Conservation (phyloP, 2,329 filamentous ascomycete species). For the Paraconiothyrium brasiliense region DNA sequence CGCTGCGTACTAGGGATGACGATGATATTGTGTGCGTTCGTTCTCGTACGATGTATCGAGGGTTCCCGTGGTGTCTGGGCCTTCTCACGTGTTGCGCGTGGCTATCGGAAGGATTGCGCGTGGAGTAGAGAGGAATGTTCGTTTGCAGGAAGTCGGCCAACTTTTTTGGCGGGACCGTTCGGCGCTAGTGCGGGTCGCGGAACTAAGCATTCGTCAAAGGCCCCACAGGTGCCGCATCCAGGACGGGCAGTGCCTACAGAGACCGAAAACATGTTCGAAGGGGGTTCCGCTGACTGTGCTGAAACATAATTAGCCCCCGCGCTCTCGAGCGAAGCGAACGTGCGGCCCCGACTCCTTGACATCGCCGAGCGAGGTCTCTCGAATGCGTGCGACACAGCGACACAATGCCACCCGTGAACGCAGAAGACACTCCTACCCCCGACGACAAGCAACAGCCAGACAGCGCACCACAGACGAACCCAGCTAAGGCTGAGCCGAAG, state of each 20-base stretch:
- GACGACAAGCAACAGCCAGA: slow-evolving; percentile 30
- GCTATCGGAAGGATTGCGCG: neutral
- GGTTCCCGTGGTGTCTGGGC: neutral
- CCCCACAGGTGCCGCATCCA: neutral
- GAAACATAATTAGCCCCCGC: slow-evolving; percentile 13
- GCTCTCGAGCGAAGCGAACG: neutral
- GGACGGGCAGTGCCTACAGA: neutral
- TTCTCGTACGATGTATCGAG: neutral
- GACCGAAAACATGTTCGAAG: slow-evolving; percentile 7
- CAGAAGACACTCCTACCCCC: slow-evolving; percentile 37
- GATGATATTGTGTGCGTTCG: neutral
- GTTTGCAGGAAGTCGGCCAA: slow-evolving; percentile 1
- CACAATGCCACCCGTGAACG: slow-evolving; percentile 30
- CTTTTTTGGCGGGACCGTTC: neutral
- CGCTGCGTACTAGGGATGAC: neutral
- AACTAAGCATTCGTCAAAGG: neutral
- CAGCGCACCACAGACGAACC: slow-evolving; percentile 22
- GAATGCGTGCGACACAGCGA: slow-evolving; percentile 22
- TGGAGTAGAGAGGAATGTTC: slow-evolving; percentile 12
- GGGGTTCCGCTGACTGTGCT: slow-evolving; percentile 10
- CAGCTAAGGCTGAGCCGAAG: slow-evolving; percentile 21
- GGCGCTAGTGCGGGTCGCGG: neutral
- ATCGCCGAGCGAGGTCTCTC: slow-evolving; percentile 13
- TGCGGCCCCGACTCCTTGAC: neutral
- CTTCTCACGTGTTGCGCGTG: slow-evolving; percentile 9